Conservation (phyloP, 139 green algal species). For the Trebouxia sp. region DNA sequence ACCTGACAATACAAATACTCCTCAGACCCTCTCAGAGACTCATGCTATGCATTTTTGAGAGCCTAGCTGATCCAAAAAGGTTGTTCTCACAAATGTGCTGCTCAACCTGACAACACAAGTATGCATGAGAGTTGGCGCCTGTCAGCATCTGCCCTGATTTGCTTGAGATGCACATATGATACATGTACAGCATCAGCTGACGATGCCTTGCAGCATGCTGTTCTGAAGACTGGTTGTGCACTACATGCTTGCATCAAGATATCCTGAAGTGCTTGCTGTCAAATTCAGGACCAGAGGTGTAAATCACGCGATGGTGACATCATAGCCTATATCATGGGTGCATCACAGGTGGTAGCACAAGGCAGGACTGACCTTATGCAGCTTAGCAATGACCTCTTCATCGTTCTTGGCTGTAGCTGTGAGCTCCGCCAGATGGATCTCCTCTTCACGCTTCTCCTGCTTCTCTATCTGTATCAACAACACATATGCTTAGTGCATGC, state of each 20-base stretch:
- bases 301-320: too few relatives aligned
- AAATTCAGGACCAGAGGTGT: too few relatives aligned
- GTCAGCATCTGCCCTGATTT: too few relatives aligned
- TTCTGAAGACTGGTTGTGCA: too few relatives aligned
- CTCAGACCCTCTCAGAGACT: conserved; percentile 34
- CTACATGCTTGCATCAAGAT: too few relatives aligned
- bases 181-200: too few relatives aligned
- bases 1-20: conserved; percentile 17
- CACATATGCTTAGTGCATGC: not conserved
- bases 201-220: too few relatives aligned
- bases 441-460: conserved; percentile 20
- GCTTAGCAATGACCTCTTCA: conserved; percentile 25
- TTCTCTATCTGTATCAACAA: not conserved
- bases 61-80: conserved; percentile 59
- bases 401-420: conserved; percentile 21
- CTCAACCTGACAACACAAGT: conserved; percentile 41
- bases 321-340: too few relatives aligned
- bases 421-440: conserved; percentile 5
- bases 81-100: conserved; percentile 71
- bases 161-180: too few relatives aligned
- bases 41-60: conserved; percentile 12
- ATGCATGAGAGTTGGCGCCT: too few relatives aligned
- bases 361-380: conserved; percentile 14
- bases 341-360: too few relatives aligned
- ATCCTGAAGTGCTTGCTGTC: too few relatives aligned